Evolutionary conservation across 1,139 yeast genomes (phyloP), one percentile per base, ranked within the genome.

Genomic region (Arxiozyma bovina): DNA sequence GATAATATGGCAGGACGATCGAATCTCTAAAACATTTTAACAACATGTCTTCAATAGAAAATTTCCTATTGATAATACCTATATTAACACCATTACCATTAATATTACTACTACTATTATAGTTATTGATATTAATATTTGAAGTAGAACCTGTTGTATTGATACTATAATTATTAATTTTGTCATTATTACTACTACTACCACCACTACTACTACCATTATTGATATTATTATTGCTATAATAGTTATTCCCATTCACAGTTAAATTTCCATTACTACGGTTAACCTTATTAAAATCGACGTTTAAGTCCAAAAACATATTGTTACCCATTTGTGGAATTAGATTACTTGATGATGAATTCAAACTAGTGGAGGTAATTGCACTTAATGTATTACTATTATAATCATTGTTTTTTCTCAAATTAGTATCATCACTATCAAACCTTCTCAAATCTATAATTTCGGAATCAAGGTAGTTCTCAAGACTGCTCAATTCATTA

Each of bases 1-100:
- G 80, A 56, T 75, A 76, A 44, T 75, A 70, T 0, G 81, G 81
- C 4, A 78, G 63, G 1, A 78, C 75, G n/a, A 79, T 71, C 42
- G 74, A 67, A 55, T 79, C 81, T 56, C 83, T 71, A 57, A 83
- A 76, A 22, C 79, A 70, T 21, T 72, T 70, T 18, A 77, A 57
- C 45, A 76, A 23, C 59, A 64, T 48, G 54, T 62, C 55, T 52
- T 66, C 66, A 30, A 64, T 60, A 15, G 80, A 50, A 67, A 56
- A 27, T 69, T 60, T 20, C 53, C 62, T 61, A 60, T 73, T 76
- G 44, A 76, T 27, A 8, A 76, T 27, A 8, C 30, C 63, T 55
- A 66, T 72, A 34, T 12, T 45, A 11, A 20, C 20, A 45, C 7
- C 18, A 27, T 15, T 27, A 45, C 21, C 41, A 18, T n/a, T 45